Conservation (phyloP, 345 rosid species). For the Rubroshorea leprosula region DNA sequence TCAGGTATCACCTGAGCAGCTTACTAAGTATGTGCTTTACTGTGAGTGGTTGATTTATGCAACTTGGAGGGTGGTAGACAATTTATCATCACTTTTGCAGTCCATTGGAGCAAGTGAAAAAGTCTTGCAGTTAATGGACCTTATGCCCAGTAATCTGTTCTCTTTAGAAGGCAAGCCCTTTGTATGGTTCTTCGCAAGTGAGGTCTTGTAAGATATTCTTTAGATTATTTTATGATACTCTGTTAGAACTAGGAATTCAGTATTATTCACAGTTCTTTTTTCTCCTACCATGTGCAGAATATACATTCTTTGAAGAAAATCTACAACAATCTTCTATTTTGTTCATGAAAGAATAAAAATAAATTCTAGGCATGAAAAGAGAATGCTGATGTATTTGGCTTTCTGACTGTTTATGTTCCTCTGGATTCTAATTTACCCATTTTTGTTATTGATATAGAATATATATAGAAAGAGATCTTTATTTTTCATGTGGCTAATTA, state of each 20-base stretch:
- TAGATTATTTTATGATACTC: too few species aligned
- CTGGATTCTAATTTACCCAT: not conserved
- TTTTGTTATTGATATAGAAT: not conserved
- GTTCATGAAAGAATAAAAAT: too few species aligned
- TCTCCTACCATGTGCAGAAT: too few species aligned
- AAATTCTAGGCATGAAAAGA: not conserved
- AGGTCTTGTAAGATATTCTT: not conserved
- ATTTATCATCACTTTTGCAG: constrained; percentile 28
- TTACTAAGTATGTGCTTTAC: constrained; percentile 40
- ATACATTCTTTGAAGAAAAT: too few species aligned
- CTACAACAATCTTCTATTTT: too few species aligned
- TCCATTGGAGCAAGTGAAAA: constrained; percentile 48
- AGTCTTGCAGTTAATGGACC: constrained; percentile 38
- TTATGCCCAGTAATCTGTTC: constrained; percentile 30
- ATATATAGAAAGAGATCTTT: too few species aligned
- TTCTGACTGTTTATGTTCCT: not conserved
- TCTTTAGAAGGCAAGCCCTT: constrained; percentile 31
- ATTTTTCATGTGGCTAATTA: not conserved
- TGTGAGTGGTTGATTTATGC: constrained; percentile 57
- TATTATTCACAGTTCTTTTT: too few species aligned
- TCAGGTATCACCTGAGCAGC: constrained; percentile 35
- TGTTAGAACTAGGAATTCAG: too few species aligned
- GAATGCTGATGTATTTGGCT: not conserved
- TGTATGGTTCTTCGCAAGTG: too few species aligned
- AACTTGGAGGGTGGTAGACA: constrained; percentile 50